Percentiles rank a stretch among this genome's conserved stretches.
These are phyloP conservation scores for Globisporangium solare DNA, from an alignment of 352 stramenopile genomes.

Conservation along the genomic window DNA sequence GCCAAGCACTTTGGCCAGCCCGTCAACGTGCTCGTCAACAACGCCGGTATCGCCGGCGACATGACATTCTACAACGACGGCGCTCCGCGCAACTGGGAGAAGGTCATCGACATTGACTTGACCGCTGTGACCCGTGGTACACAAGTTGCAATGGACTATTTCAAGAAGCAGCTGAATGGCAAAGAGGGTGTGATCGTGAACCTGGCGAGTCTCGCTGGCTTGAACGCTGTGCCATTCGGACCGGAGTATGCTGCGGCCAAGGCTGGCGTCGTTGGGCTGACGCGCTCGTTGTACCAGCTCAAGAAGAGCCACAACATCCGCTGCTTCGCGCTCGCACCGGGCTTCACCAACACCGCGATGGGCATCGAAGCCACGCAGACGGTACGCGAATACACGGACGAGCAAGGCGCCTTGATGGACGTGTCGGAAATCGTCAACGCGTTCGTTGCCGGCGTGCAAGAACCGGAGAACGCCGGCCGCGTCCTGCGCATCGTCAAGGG, in stretches of 20 bases:
- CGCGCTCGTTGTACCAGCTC: constrained; percentile 52
- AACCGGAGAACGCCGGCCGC: constrained; percentile 56
- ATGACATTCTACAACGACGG: constrained; percentile 46
- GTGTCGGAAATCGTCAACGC: constrained; percentile 46
- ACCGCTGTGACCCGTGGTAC: constrained; percentile 65
- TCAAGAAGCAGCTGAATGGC: constrained; percentile 51
- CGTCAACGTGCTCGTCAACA: constrained; percentile 79
- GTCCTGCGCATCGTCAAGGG: constrained; percentile 50
- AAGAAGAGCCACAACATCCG: constrained; percentile 70
- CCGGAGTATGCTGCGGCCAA: constrained; percentile 74
- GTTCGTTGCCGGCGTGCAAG: constrained; percentile 40
- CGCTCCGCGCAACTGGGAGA: constrained; percentile 41
- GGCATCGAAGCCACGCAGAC: constrained; percentile 13
- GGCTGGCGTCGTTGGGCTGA: constrained; percentile 68
- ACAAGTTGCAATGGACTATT: constrained; percentile 51
- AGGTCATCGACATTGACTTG: constrained; percentile 66
- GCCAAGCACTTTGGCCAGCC: constrained; percentile 48
- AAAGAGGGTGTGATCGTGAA: constrained; percentile 52
- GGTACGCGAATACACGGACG: constrained; percentile 41
- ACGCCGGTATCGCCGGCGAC: constrained; percentile 68
- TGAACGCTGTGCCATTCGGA: constrained; percentile 41
- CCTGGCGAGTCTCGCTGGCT: constrained; percentile 5
- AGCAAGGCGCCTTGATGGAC: constrained; percentile 43
- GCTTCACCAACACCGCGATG: constrained; percentile 24
- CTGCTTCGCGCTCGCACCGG: constrained; percentile 19